Base-by-base conservation (phyloP, 2,329 filamentous ascomycete species). In the Kalaharituber pfeilii region DNA sequence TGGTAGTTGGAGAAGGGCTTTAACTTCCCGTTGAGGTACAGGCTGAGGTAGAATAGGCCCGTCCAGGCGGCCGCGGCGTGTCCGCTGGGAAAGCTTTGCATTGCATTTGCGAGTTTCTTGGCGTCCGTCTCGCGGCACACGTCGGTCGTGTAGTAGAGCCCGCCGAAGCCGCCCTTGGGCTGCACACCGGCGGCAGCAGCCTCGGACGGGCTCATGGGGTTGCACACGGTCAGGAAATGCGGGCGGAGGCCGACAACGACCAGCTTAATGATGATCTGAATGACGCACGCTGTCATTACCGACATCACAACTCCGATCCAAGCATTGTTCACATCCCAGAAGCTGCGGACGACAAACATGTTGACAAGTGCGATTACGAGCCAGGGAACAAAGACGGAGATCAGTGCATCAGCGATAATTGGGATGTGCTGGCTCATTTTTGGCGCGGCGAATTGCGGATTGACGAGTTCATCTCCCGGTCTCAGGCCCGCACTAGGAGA, bases 271-370 rank as follows among this genome's bases (percentile, higher is more conserved):
- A 62, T 56, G 50, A 62, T 60, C 49, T 60, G 60, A 7, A 62
- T 52, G 15, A 54, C 52, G 9, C 59, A 59, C 9, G 57, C 57
- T 1, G 59, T 60, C 59, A 62, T 59, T 22, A 60, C 60, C n/a
- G 59, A 49, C 55, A 60, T 59, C 20, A 62, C 59, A 18, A 60
- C 57, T 8, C 60, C 60, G 53, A 58, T 58, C 30, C 59, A 60
- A 29, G 59, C 60, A 29, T 62, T 62, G 25, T 62, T 62, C 20
- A 57, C 59, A 44, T 62, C 60, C 59, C 59, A 62, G 57, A 62
- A 62, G 6, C 55, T 56, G 7, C 51, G 53, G 42, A 60, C 57
- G 2, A 55, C 55, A 29, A 60, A 52, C 30, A 58, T 47, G n/a
- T 60, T 62, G 7, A 54, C 56, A 5, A 60, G 13, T 44, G 53